Evolutionary conservation across 768 basidiomycete genomes (phyloP).

Genomic region (Amanita rubescens): DNA sequence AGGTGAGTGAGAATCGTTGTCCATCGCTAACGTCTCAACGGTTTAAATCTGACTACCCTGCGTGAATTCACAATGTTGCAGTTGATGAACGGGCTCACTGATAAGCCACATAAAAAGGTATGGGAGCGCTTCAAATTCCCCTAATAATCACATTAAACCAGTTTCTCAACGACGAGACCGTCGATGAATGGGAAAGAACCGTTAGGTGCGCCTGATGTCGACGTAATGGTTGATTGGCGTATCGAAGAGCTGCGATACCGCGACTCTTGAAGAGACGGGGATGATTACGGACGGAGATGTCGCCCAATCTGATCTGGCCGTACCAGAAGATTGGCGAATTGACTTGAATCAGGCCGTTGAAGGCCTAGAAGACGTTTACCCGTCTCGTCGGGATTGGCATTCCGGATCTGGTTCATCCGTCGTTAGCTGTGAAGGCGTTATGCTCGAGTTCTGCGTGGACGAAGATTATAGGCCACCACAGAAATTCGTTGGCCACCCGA

Average conservation of each 20-base stretch:
- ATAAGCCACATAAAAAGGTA: slow-evolving; percentile 19
- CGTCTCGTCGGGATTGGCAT: too few relatives aligned
- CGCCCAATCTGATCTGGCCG: slow-evolving; percentile 23
- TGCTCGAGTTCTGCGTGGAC: background rate
- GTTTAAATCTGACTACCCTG: slow-evolving; percentile 10
- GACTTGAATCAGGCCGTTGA: too few relatives aligned
- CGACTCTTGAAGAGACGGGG: slow-evolving; percentile 8
- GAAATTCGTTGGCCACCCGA: too few relatives aligned
- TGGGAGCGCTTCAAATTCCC: too few relatives aligned
- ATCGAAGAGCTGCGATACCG: slow-evolving; percentile 19
- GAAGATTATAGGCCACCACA: too few relatives aligned
- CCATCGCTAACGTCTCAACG: background rate
- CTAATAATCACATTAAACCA: too few relatives aligned
- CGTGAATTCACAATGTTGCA: slow-evolving; percentile 19
- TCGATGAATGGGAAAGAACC: too few relatives aligned
- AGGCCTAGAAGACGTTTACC: too few relatives aligned
- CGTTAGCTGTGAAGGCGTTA: slow-evolving; percentile 17
- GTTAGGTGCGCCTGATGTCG: too few relatives aligned
- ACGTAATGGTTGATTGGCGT: slow-evolving; percentile 15
- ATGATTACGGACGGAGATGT: slow-evolving; percentile 17
- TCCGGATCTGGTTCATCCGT: too few relatives aligned
- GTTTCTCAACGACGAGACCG: too few relatives aligned
- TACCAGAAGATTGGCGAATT: too few relatives aligned
- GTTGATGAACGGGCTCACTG: slow-evolving; percentile 21
- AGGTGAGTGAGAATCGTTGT: background rate